Conservation (phyloP, 1,284 basidiomycete genomes). For the Trichosporon inkin region DNA sequence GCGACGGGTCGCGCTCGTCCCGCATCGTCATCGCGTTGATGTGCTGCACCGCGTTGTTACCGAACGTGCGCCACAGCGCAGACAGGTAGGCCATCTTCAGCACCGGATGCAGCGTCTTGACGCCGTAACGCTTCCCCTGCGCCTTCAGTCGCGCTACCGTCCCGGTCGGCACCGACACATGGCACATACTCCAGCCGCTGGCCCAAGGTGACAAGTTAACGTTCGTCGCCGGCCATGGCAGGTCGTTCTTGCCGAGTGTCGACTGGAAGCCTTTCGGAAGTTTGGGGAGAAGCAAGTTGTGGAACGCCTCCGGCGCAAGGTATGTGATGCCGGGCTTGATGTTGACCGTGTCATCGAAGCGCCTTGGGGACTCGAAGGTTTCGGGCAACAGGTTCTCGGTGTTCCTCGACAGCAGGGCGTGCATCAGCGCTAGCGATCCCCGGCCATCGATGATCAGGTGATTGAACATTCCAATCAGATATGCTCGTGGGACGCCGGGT, state of each 20-base stretch:
- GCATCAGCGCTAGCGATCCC: constrained; percentile 7
- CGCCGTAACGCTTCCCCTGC: constrained; percentile 21
- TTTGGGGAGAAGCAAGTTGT: constrained; percentile 32
- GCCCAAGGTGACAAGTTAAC: constrained; percentile 13
- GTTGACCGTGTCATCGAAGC: constrained; percentile 28
- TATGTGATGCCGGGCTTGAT: constrained; percentile 22
- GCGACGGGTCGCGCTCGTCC: constrained; percentile 25
- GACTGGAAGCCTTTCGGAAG: constrained; percentile 32
- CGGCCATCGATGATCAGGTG: constrained; percentile 14
- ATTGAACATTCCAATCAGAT: constrained; percentile 10
- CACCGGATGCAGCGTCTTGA: constrained; percentile 35
- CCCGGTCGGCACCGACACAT: constrained; percentile 20
- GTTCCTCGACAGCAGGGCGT: constrained; percentile 5
- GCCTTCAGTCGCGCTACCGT: constrained; percentile 25
- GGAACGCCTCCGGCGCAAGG: constrained; percentile 30
- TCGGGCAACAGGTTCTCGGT: constrained; percentile 12
- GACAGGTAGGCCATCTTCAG: constrained; percentile 29
- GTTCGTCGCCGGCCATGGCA: constrained; percentile 29
- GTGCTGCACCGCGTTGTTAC: constrained; percentile 11
- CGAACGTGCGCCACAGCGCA: constrained; percentile 28
- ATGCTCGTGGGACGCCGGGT: constrained; percentile 2
- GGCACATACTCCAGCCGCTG: constrained; percentile 17
- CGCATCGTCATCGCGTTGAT: constrained; percentile 17
- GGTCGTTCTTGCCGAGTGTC: constrained; percentile 18
- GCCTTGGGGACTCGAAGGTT: constrained; percentile 7